Base-by-base conservation (phyloP, 2,329 filamentous ascomycete genomes). In the Epichloe baconii region DNA sequence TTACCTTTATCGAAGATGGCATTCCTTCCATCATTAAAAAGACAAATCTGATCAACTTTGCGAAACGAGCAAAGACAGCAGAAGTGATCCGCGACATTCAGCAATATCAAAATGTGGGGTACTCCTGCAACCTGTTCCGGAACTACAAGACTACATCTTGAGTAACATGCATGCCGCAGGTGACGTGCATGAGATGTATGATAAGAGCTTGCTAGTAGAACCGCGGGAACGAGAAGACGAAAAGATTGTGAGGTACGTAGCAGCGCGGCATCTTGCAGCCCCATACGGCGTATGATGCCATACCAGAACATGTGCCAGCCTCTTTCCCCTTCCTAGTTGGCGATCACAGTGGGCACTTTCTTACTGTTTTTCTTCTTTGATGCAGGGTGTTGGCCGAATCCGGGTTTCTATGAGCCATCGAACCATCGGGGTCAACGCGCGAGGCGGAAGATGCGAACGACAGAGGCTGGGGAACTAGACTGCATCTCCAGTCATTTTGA, bases 151-250 rank as follows among this genome's bases (percentile, higher is more conserved):
- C 59, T 98, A 97, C 69, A 95, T 98, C 58, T 71, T 96, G 59
- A 90, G 83, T 66, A 96, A 97, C 67, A 95, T 97, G 86, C 86
- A 94, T 71, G 85, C 85, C 34, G 91, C 93, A 4, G 87, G 89
- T 49, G 91, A 97, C 66, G 93, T 98, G 56, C 90, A 97, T 68
- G 91, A 97, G 74, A 97, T 97, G 93, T 98, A 97, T 73, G 90
- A 97, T 69, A 90, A 90, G 76, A 95, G 89, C 71, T 74, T 98
- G 71, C 78, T 84, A 62, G 83, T 98, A 54, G 93, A 98, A 68
- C 93, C 93, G 56, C 80, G 93, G 62, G 93, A 98, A 73, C 80
- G 93, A 62, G 93, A 98, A 73, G 93, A 98, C 65, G 93, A 98
- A 73, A 97, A 97, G 78, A 97, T 98, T 76, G 91, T 95, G 66